phyloP scores from a whole-genome alignment of 805 yeast genomes.

The Ogataea parapolymorpha region DNA sequence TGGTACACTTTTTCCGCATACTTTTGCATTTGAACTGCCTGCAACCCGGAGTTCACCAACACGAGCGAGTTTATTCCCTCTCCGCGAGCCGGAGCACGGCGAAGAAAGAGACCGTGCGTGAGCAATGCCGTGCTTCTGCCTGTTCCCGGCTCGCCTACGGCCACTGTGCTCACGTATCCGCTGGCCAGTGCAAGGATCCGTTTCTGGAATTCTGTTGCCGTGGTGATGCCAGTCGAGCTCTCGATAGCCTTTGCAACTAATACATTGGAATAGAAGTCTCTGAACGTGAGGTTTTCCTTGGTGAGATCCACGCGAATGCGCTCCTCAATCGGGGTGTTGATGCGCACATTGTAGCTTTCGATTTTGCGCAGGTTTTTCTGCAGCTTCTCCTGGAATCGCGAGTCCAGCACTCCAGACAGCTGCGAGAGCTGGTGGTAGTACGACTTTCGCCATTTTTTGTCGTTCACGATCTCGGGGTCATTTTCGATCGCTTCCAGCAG shows the following conservation, averaged over 20 bases:
- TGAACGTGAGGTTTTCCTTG: constrained; percentile 15
- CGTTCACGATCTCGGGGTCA: constrained; percentile 2
- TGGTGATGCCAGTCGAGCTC: constrained; percentile 12
- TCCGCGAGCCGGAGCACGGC: constrained; percentile 23
- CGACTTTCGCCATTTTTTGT: constrained; percentile 19
- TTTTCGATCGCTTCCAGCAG: constrained; percentile 7
- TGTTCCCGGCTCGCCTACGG: constrained; percentile 31
- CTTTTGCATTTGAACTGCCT: constrained; percentile 25
- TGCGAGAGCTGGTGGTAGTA: constrained; percentile 19
- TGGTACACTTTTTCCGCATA: constrained; percentile 13
- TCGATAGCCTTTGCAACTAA: constrained; percentile 17
- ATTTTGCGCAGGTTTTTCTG: constrained; percentile 22
- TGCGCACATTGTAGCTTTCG: constrained; percentile 24
- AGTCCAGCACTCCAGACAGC: constrained; percentile 18
- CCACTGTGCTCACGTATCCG: constrained; percentile 28
- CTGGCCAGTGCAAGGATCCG: constrained; percentile 27
- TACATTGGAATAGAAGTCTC: constrained; percentile 18
- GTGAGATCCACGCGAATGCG: constrained; percentile 24
- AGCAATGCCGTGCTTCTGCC: constrained; percentile 31
- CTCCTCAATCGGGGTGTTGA: constrained; percentile 17
- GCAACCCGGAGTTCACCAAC: constrained; percentile 28
- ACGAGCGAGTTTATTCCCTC: constrained; percentile 30
- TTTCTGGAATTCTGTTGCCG: constrained; percentile 31
- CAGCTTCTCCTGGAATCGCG: constrained; percentile 22
- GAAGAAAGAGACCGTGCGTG: constrained; percentile 25